These are phyloP conservation scores for Barnettozyma vustinii DNA, from an alignment of 805 yeast species.

Conservation along the genomic window DNA sequence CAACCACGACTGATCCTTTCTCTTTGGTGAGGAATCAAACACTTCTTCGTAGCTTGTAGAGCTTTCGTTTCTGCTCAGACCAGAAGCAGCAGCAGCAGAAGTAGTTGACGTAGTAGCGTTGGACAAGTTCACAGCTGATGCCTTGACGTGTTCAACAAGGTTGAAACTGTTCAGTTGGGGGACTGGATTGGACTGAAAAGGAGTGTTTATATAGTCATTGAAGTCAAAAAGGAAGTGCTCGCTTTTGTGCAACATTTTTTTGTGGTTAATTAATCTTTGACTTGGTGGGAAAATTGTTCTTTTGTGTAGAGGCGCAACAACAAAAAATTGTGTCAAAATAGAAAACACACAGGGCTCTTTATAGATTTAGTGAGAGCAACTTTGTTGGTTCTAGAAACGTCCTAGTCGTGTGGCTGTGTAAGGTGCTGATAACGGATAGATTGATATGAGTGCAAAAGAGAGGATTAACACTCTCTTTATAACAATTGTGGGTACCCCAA, in stretches of 20 bases:
- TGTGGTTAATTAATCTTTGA: neutral
- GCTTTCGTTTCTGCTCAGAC: neutral
- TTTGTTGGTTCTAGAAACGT: neutral
- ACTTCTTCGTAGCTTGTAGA: conserved; percentile 1
- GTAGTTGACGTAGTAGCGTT: neutral
- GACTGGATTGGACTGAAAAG: conserved; percentile 10
- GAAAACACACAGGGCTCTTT: neutral
- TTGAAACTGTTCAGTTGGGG: neutral
- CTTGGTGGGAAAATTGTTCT: neutral
- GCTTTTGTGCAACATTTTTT: conserved; percentile 19
- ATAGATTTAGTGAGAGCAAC: neutral
- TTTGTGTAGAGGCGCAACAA: neutral
- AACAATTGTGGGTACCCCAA: neutral
- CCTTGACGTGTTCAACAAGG: conserved; percentile 3
- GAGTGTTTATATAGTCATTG: conserved; percentile 19
- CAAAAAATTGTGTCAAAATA: neutral
- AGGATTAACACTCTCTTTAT: neutral
- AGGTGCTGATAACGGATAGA: neutral
- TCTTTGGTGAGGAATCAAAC: conserved; percentile 4
- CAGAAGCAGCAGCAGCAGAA: neutral
- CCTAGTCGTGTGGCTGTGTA: neutral
- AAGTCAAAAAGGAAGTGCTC: conserved; percentile 15
- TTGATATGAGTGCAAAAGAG: neutral
- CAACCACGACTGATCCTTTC: conserved; percentile 25
- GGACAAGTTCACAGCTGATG: neutral